Evolutionary conservation across 371 early-diverging fungal species (phyloP).

Genomic region (Batkoa obscura): DNA sequence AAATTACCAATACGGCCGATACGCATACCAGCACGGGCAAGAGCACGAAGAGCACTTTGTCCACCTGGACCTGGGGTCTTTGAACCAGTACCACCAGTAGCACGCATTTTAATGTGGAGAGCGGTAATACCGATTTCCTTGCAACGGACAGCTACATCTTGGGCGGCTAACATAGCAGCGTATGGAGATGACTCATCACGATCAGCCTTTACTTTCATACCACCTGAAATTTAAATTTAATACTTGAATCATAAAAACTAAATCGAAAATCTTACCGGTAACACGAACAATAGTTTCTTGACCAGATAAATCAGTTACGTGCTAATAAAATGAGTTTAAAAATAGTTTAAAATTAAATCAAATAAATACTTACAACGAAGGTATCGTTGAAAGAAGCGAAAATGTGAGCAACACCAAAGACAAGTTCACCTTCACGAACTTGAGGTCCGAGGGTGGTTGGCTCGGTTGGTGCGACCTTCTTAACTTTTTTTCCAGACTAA

Average conservation of each 20-base stretch:
- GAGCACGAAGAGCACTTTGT: constrained; percentile 98
- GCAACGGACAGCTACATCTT: constrained; percentile 98
- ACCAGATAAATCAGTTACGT: constrained; percentile 99
- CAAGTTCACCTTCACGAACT: constrained; percentile 94
- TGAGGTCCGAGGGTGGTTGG: constrained; percentile 91
- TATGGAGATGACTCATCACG: constrained; percentile 99
- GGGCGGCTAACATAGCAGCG: constrained; percentile 99
- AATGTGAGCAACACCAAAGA: constrained; percentile 99
- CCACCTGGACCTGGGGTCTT: constrained; percentile 99
- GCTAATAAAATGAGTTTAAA: constrained; percentile 15
- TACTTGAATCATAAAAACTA: constrained; percentile 6
- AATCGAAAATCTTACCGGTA: constrained; percentile 51
- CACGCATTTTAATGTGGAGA: constrained; percentile 99
- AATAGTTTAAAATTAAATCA: neutral
- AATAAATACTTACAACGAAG: constrained; percentile 31
- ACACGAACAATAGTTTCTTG: constrained; percentile 99
- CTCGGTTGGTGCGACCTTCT: constrained; percentile 63
- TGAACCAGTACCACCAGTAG: constrained; percentile 98
- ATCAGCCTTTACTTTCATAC: constrained; percentile 99
- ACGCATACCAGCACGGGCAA: constrained; percentile 97
- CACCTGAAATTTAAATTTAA: constrained; percentile 35
- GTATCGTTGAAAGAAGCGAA: constrained; percentile 99
- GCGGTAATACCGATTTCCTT: constrained; percentile 99
- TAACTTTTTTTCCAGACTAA: constrained; percentile 31
- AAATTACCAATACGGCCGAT: constrained; percentile 75